These are phyloP conservation scores for Eutypa lata DNA, from an alignment of 2,329 filamentous ascomycete species.

Conservation along the genomic window DNA sequence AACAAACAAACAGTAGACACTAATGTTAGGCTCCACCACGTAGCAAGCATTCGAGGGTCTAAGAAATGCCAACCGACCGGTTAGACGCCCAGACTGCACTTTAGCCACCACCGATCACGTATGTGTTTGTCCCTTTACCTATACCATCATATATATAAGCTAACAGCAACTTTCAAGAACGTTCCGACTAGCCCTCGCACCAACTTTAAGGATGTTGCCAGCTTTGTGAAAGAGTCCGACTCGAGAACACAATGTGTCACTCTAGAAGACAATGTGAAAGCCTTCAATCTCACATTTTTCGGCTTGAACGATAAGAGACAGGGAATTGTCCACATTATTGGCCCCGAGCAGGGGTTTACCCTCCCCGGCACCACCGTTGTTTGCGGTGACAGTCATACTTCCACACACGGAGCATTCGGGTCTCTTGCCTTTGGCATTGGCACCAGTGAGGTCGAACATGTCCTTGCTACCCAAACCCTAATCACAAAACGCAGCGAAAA, in stretches of 20 bases:
- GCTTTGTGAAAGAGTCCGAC: conserved; percentile 93
- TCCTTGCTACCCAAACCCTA: conserved; percentile 91
- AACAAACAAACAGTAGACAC: background rate
- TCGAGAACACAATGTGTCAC: conserved; percentile 92
- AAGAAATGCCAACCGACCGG: conserved; percentile 80
- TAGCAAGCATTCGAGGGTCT: conserved; percentile 97
- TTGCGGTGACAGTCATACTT: conserved; percentile 97
- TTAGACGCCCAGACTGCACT: conserved; percentile 94
- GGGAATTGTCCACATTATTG: conserved; percentile 97
- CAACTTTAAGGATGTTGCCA: conserved; percentile 86
- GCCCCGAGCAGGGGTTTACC: conserved; percentile 97
- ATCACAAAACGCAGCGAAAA: conserved; percentile 97
- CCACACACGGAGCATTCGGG: conserved; percentile 95
- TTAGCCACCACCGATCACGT: conserved; percentile 95
- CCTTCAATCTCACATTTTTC: conserved; percentile 96
- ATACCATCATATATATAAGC: conserved; percentile 4
- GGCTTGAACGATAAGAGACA: conserved; percentile 94
- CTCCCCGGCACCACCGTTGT: conserved; percentile 95
- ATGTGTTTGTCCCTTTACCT: conserved; percentile 37
- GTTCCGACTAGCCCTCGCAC: conserved; percentile 89
- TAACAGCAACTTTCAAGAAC: conserved; percentile 59
- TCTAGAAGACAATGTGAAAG: conserved; percentile 94
- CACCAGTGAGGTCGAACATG: conserved; percentile 97
- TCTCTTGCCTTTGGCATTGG: conserved; percentile 95
- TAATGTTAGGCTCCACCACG: conserved; percentile 13